These are phyloP conservation scores for Globisporangium rhizosaccharum DNA, from an alignment of 352 stramenopile genomes.

Conservation along the genomic window DNA sequence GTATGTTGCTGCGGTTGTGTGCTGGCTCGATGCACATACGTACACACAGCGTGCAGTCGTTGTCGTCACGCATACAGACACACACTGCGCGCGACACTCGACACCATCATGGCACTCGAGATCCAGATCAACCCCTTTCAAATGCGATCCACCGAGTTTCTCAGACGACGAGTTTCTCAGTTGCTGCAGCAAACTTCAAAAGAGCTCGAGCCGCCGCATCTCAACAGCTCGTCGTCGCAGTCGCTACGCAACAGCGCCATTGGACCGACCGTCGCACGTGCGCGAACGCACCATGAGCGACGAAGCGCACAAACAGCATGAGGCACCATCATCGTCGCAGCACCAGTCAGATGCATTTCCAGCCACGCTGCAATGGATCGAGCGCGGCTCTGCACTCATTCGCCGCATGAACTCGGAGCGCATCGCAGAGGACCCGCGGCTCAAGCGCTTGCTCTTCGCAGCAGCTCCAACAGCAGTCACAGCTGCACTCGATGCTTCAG, in stretches of 20 bases:
- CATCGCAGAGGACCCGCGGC: slow-evolving; percentile 75
- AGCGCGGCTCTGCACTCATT: slow-evolving; percentile 78
- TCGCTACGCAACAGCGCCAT: too few species aligned
- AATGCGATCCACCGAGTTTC: not conserved
- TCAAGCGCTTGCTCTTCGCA: slow-evolving; percentile 55
- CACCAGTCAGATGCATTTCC: not conserved
- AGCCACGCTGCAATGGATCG: slow-evolving; percentile 51
- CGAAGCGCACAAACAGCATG: not conserved
- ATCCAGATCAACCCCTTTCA: not conserved
- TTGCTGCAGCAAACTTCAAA: not conserved
- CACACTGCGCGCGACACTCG: too few species aligned
- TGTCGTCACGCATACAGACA: too few species aligned
- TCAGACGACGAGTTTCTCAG: not conserved
- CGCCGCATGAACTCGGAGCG: slow-evolving; percentile 87
- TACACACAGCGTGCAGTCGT: too few species aligned
- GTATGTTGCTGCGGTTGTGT: too few species aligned
- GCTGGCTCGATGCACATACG: too few species aligned
- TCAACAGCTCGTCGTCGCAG: not conserved
- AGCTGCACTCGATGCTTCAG: slow-evolving; percentile 16
- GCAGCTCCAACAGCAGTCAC: slow-evolving; percentile 15
- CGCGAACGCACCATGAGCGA: not conserved
- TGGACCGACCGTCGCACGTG: too few species aligned
- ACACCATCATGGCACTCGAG: too few species aligned
- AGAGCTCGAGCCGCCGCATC: not conserved
- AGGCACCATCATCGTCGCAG: too few species aligned